These are phyloP conservation scores for Immersiporthe knoxdaviesiana DNA, from an alignment of 2,329 filamentous ascomycete genomes.

Conservation along the genomic window DNA sequence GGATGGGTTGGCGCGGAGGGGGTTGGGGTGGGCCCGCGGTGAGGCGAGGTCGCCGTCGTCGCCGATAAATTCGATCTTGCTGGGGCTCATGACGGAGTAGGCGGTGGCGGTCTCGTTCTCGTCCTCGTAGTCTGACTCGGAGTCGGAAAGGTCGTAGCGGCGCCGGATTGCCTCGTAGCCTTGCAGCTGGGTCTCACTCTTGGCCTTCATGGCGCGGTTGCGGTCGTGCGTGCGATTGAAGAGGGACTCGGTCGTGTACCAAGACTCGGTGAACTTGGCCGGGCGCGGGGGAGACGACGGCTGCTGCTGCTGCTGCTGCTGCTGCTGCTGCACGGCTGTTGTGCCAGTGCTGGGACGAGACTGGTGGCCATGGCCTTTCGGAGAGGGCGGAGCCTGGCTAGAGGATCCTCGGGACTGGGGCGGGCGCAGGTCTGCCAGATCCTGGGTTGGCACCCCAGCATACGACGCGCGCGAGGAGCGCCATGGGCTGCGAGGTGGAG, in stretches of 20 bases:
- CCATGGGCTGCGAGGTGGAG: constrained; percentile 31
- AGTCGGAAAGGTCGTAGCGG: constrained; percentile 46
- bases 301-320: constrained; percentile 27
- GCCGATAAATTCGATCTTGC: constrained; percentile 33
- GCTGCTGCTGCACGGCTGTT: constrained; percentile 33
- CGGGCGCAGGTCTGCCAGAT: constrained; percentile 33
- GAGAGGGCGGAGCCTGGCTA: constrained; percentile 31
- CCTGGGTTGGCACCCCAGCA: constrained; percentile 47
- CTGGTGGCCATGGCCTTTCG: constrained; percentile 38
- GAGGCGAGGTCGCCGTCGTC: constrained; percentile 30
- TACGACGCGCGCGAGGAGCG: constrained; percentile 48
- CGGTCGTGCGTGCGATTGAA: constrained; percentile 57
- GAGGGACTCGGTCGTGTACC: constrained; percentile 58
- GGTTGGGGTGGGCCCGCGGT: constrained; percentile 53
- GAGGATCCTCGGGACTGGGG: constrained; percentile 26
- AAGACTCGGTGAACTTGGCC: constrained; percentile 57
- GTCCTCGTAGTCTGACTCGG: constrained; percentile 45
- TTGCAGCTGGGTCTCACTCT: constrained; percentile 37
- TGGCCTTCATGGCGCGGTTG: constrained; percentile 46
- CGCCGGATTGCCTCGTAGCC: constrained; percentile 53
- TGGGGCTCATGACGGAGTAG: constrained; percentile 28
- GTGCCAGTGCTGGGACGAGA: constrained; percentile 35
- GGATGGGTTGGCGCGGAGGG: constrained; percentile 56
- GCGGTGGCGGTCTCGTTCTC: constrained; percentile 34
- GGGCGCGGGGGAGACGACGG: constrained; percentile 42